phyloP scores from a whole-genome alignment of 2,329 filamentous ascomycete species.

The Aspergillus hortae region DNA sequence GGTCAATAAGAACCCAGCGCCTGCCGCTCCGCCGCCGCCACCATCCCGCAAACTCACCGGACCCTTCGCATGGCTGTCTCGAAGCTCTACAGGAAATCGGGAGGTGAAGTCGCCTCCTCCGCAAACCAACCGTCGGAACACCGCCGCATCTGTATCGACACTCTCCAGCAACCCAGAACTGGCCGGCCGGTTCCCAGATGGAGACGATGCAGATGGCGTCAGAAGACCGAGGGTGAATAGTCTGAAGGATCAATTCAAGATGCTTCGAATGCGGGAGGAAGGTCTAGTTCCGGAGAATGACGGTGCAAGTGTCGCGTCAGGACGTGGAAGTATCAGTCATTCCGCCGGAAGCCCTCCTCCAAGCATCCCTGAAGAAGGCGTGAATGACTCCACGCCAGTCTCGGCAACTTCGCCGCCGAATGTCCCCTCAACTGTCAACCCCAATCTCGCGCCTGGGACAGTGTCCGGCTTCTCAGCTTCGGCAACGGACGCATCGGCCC shows the following conservation, averaged over 20 bases:
- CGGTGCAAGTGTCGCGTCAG: constrained; percentile 48
- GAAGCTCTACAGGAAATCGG: constrained; percentile 57
- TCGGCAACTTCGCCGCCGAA: constrained; percentile 38
- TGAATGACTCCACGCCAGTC: constrained; percentile 33
- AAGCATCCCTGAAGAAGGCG: constrained; percentile 46
- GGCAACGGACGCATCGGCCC: constrained; percentile 58
- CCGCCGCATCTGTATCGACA: constrained; percentile 74
- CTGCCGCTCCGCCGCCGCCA: constrained; percentile 38
- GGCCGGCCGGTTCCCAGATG: constrained; percentile 70
- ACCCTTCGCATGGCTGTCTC: constrained; percentile 81
- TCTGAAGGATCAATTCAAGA: constrained; percentile 74
- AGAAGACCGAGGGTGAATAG: constrained; percentile 57
- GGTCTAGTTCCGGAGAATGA: constrained; percentile 57
- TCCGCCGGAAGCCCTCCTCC: constrained; percentile 48
- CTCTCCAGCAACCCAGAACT: constrained; percentile 77
- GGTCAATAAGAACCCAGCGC: constrained; percentile 32
- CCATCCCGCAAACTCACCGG: constrained; percentile 71
- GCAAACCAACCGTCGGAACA: constrained; percentile 61
- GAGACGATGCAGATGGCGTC: constrained; percentile 51
- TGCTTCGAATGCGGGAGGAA: constrained; percentile 72
- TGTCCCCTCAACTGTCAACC: constrained; percentile 63
- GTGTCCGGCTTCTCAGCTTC: constrained; percentile 75
- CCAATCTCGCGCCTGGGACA: constrained; percentile 75
- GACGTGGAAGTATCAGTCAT: constrained; percentile 41
- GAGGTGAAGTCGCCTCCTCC: constrained; percentile 55